phyloP scores from a whole-genome alignment of 306 rosid species.

The apple (Malus domestica) region ASM211411v1 NC_041805.1:29058501-29059000 shows the following conservation, averaged over 20 bases:
- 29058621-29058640: constrained; percentile 85
- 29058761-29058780: constrained; percentile 36
- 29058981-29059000: constrained; percentile 55
- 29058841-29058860: constrained; percentile 44
- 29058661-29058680: constrained; percentile 76
- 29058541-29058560: constrained; percentile 6
- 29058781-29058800: constrained; percentile 34
- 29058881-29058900: constrained; percentile 29
- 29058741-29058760: constrained; percentile 47
- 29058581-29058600: constrained; percentile 82
- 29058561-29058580: constrained; percentile 66
- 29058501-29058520: neutral
- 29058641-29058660: constrained; percentile 94
- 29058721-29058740: constrained; percentile 48
- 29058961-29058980: constrained; percentile 53
- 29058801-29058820: constrained; percentile 56
- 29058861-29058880: constrained; percentile 57
- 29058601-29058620: constrained; percentile 67
- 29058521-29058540: neutral
- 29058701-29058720: constrained; percentile 68
- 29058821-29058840: constrained; percentile 47
- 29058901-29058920: constrained; percentile 35
- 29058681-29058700: constrained; percentile 60
- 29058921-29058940: constrained; percentile 43
- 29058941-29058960: constrained; percentile 57